Base-by-base conservation (phyloP, 768 basidiomycete genomes). In the Suillus subluteus region DNA sequence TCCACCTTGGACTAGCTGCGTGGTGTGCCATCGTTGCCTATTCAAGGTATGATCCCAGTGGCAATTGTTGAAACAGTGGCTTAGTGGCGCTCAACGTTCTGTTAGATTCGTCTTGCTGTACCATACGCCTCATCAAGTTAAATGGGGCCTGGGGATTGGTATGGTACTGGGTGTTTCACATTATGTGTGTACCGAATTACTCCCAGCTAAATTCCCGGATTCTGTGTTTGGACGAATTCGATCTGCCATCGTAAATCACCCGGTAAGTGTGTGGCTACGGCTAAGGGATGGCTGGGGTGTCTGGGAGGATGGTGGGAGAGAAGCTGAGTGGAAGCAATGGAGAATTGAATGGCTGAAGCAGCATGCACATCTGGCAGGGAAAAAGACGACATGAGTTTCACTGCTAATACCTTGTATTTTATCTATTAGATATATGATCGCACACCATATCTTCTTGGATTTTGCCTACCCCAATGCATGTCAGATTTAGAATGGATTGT, bases 231-330 rank as follows among this genome's bases (percentile, higher is more conserved):
- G 89, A 16, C 73, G 75, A 59, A 66, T 79, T 4, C 87, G 89
- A 55, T 68, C 75, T 6, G 79, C 77, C 52, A 63, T 90, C n/a
- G 73, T 95, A 40, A 71, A 70, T 1, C 88, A 91, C 69, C 84
- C 87, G 6, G 40, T 92, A 23, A 83, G 82, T 6, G 79, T 75
- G 0, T 95, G 91, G 91, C 74, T 91, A 41, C 85, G 87, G 58
- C 79, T 95, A 52, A 83, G 91, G 58, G 93, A 95, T 72, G 91
- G 94, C 7, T 95, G 94, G 94, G 84, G 82, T 13, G 80, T 94
- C 1, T 95, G 91, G 90, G 71, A 80, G 4, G 93, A 95, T 74
- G 90, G 89, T n/a, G 93, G 93, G 3, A 82, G 85, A 32, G 91
- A 91, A 73, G 79, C 72, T 26, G 91, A 92, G 68, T 95, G 91